Conservation (phyloP, 2,329 filamentous ascomycete species). For the Stachybotrys elegans region DNA sequence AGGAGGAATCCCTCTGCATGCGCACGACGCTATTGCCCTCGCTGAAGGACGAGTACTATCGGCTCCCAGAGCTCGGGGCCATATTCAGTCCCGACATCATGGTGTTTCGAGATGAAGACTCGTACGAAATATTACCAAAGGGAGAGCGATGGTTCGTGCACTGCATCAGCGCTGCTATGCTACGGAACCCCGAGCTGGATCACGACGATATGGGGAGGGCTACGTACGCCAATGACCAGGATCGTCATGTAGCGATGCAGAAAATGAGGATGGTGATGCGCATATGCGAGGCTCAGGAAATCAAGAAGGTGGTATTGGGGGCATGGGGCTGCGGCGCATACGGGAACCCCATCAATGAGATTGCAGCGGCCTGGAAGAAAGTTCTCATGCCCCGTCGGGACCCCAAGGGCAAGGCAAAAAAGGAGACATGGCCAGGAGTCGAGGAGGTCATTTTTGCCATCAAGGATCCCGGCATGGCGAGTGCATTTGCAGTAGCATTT, state of each 20-base stretch:
- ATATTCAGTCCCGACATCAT: slow-evolving; percentile 55
- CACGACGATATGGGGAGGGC: slow-evolving; percentile 23
- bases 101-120: slow-evolving; percentile 43
- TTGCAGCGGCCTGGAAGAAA: slow-evolving; percentile 48
- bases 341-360: slow-evolving; percentile 54
- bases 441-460: slow-evolving; percentile 54
- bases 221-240: slow-evolving; percentile 37
- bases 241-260: slow-evolving; percentile 42
- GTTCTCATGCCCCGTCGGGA: slow-evolving; percentile 20
- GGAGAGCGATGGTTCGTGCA: slow-evolving; percentile 54
- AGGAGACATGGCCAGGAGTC: slow-evolving; percentile 15
- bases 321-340: slow-evolving; percentile 63
- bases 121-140: slow-evolving; percentile 29
- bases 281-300: slow-evolving; percentile 40
- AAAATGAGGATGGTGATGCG: slow-evolving; percentile 57
- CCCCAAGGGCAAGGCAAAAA: slow-evolving; percentile 9
- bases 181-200: slow-evolving; percentile 50
- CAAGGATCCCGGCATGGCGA: slow-evolving; percentile 44
- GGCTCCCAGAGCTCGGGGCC: slow-evolving; percentile 51
- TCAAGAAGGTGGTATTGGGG: slow-evolving; percentile 49
- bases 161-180: slow-evolving; percentile 52
- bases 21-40: slow-evolving; percentile 56
- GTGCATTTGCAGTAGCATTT: slow-evolving; percentile 45
- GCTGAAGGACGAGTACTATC: slow-evolving; percentile 53
- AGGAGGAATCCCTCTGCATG: slow-evolving; percentile 58